Evolutionary conservation across 495 filamentous ascomycete species (phyloP).

Genomic region (Acidomyces sp.): DNA sequence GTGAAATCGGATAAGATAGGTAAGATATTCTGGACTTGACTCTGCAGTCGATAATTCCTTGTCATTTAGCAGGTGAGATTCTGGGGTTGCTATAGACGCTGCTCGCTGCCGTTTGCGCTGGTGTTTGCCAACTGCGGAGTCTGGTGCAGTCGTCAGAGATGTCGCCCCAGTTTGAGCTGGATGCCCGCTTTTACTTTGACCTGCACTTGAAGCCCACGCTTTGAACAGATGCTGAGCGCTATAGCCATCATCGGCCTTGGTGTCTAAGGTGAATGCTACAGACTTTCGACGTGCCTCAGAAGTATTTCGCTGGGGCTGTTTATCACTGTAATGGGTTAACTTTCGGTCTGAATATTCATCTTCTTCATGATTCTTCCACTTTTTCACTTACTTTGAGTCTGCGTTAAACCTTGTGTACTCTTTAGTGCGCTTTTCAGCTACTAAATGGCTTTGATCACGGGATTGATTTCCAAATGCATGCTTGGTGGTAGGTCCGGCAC

Average conservation of each 20-base stretch:
- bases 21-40: slow-evolving; percentile 35
- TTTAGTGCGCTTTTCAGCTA: no score
- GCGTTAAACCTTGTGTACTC: no score
- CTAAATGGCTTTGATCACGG: no score
- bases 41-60: slow-evolving; percentile 23
- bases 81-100: neutral
- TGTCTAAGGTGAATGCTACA: slow-evolving; percentile 63
- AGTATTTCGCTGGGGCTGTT: no score
- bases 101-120: neutral
- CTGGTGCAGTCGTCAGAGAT: neutral
- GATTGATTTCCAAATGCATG: no score
- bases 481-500: no score
- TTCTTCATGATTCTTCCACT: no score
- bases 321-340: no score
- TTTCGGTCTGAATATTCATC: no score
- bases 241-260: slow-evolving; percentile 46
- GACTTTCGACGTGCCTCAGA: slow-evolving; percentile 44
- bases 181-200: neutral
- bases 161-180: neutral
- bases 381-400: no score
- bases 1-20: slow-evolving; percentile 60
- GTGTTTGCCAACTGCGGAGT: neutral
- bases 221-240: slow-evolving; percentile 12
- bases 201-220: slow-evolving; percentile 11
- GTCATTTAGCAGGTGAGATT: neutral